Conservation (phyloP, 306 rosid genomes). For the Quercus rubra region DNA sequence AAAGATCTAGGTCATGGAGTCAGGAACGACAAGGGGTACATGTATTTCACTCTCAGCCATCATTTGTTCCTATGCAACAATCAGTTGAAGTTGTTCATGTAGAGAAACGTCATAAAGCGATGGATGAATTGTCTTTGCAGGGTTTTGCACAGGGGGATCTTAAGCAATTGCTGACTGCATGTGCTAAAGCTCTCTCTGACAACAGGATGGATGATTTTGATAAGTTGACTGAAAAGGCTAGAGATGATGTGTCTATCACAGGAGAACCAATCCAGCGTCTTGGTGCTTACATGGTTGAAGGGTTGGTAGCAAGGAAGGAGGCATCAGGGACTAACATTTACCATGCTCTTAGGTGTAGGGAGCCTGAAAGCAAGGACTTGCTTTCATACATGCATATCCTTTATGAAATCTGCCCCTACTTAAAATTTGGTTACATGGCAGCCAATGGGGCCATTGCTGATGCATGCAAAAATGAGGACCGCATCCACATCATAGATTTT, state of each 20-base stretch:
- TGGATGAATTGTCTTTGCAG: slow-evolving; percentile 47
- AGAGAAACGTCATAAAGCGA: slow-evolving; percentile 59
- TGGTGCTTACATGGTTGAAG: slow-evolving; percentile 97
- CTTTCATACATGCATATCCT: slow-evolving; percentile 85
- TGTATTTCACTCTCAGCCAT: slow-evolving; percentile 37
- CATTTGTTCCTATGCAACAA: slow-evolving; percentile 34
- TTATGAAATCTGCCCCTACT: slow-evolving; percentile 87
- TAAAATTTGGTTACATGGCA: slow-evolving; percentile 98
- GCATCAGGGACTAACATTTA: slow-evolving; percentile 77
- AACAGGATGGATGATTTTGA: slow-evolving; percentile 48
- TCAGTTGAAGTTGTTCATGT: slow-evolving; percentile 33
- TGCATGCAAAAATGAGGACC: slow-evolving; percentile 79
- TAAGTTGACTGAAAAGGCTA: slow-evolving; percentile 51
- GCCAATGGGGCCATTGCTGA: slow-evolving; percentile 98
- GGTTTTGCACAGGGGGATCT: slow-evolving; percentile 44
- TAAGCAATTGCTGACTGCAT: slow-evolving; percentile 70
- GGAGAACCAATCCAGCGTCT: slow-evolving; percentile 92
- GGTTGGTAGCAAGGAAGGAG: slow-evolving; percentile 84
- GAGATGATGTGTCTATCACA: slow-evolving; percentile 61
- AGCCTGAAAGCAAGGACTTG: slow-evolving; percentile 81
- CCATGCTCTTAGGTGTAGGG: slow-evolving; percentile 74
- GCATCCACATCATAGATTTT: slow-evolving; percentile 85
- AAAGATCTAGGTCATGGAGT: slow-evolving; percentile 48
- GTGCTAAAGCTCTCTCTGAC: slow-evolving; percentile 71
- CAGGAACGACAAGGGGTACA: slow-evolving; percentile 37